Evolutionary conservation across 768 basidiomycete genomes (phyloP).

Genomic region (Clavulina sp.): DNA sequence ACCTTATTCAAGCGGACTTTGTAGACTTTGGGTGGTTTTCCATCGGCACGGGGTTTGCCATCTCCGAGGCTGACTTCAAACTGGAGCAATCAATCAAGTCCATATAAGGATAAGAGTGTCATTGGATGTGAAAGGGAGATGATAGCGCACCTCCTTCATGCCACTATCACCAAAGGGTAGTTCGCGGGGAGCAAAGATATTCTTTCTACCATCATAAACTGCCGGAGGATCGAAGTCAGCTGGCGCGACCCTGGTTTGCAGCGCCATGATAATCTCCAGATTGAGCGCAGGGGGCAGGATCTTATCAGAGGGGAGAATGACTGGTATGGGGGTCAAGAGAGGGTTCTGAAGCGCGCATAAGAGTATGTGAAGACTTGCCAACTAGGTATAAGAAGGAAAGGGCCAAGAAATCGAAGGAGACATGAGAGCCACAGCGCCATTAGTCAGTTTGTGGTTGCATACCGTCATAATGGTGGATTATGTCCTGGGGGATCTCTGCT

Average conservation of each 20-base stretch:
- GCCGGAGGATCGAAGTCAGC: slow-evolving; percentile 55
- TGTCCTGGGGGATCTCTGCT: slow-evolving; percentile 38
- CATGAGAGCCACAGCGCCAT: neutral
- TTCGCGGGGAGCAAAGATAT: slow-evolving; percentile 43
- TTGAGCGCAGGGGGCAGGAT: slow-evolving; percentile 47
- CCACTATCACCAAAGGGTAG: slow-evolving; percentile 41
- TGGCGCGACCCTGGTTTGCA: slow-evolving; percentile 36
- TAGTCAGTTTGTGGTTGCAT: slow-evolving; percentile 14
- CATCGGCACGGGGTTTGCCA: slow-evolving; percentile 14
- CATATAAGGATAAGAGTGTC: neutral
- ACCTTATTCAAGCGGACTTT: slow-evolving; percentile 45
- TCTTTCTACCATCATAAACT: slow-evolving; percentile 69
- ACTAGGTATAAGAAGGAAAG: slow-evolving; percentile 19
- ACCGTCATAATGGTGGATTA: slow-evolving; percentile 72
- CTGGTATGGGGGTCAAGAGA: slow-evolving; percentile 20
- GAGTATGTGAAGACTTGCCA: slow-evolving; percentile 21
- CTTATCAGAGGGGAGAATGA: slow-evolving; percentile 53
- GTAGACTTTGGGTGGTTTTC: slow-evolving; percentile 36
- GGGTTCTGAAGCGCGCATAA: neutral
- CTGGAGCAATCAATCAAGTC: slow-evolving; percentile 19
- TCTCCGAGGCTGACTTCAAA: slow-evolving; percentile 42
- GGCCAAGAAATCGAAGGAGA: neutral
- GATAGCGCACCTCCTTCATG: slow-evolving; percentile 30
- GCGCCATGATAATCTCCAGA: slow-evolving; percentile 44
- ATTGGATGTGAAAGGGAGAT: neutral